phyloP scores from a whole-genome alignment of 371 early-diverging fungal species.

The Zychaea mexicana region DNA sequence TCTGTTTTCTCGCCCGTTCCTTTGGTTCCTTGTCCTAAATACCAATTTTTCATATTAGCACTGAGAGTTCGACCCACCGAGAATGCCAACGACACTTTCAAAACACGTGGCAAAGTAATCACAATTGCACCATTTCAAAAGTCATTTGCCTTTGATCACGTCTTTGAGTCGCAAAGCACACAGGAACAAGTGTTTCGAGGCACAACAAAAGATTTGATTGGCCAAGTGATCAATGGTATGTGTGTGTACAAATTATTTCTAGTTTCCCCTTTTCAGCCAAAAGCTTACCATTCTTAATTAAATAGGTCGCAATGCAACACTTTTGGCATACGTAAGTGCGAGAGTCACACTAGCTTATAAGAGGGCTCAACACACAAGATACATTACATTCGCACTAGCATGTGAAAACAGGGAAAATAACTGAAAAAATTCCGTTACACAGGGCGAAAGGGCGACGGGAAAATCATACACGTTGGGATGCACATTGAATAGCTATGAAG shows the following conservation, averaged over 20 bases:
- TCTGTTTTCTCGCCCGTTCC: neutral
- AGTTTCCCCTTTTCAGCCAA: neutral
- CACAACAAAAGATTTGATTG: conserved; percentile 64
- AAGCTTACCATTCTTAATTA: neutral
- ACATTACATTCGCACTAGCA: no score
- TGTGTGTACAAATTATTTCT: neutral
- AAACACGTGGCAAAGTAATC: neutral
- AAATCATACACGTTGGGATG: conserved; percentile 99
- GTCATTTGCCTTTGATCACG: conserved; percentile 76
- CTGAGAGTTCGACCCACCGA: conserved; percentile 11
- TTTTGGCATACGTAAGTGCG: conserved; percentile 14
- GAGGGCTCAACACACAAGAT: neutral
- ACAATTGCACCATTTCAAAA: conserved; percentile 14
- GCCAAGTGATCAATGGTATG: conserved; percentile 78
- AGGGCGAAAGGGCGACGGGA: conserved; percentile 91
- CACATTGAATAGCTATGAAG: conserved; percentile 37
- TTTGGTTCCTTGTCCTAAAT: no score
- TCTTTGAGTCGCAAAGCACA: conserved; percentile 65
- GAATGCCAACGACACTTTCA: conserved; percentile 2
- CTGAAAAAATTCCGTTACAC: neutral
- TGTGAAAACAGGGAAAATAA: neutral
- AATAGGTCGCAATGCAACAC: conserved; percentile 12
- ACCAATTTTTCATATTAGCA: conserved; percentile 2
- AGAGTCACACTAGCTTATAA: no score
- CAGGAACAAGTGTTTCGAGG: conserved; percentile 72